Conservation (phyloP, 2,329 filamentous ascomycete genomes). For the Microcyclosporella mali region DNA sequence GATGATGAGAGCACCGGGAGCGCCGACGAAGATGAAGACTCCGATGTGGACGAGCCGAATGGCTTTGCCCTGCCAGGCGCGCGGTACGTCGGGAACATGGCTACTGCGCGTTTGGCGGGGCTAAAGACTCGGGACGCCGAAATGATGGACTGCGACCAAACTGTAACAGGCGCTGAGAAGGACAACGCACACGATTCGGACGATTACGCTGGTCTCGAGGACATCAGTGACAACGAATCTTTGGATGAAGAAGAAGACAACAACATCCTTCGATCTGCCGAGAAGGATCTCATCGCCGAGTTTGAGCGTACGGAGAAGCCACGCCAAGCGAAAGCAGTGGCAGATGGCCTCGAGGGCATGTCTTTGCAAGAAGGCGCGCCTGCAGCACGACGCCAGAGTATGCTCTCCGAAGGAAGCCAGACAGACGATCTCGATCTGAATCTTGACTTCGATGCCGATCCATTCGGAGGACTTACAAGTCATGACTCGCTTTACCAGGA, state of each 20-base stretch:
- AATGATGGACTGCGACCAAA: constrained; percentile 13
- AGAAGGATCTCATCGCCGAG: constrained; percentile 26
- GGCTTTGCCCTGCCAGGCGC: constrained; percentile 29
- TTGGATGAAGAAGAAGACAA: constrained; percentile 23
- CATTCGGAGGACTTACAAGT: constrained; percentile 23
- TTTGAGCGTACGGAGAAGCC: constrained; percentile 23
- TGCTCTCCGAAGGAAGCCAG: constrained; percentile 20
- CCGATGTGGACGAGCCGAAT: constrained; percentile 23
- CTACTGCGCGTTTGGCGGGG: constrained; percentile 26
- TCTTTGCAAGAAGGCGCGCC: constrained; percentile 13
- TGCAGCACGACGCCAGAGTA: constrained; percentile 20
- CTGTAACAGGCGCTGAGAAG: constrained; percentile 12
- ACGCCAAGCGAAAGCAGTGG: constrained; percentile 15
- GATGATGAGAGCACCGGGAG: constrained; percentile 17
- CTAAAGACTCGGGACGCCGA: constrained; percentile 8
- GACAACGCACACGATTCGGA: constrained; percentile 21
- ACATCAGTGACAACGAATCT: constrained; percentile 26
- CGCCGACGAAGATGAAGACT: constrained; percentile 17
- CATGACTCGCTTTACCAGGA: constrained; percentile 22
- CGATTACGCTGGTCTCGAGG: constrained; percentile 28
- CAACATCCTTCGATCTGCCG: constrained; percentile 21
- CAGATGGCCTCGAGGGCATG: constrained; percentile 21
- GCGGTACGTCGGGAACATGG: constrained; percentile 11
- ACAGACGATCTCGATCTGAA: constrained; percentile 8
- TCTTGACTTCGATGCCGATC: constrained; percentile 26